These are phyloP conservation scores for Ceratocystis papillata DNA, from an alignment of 2,329 filamentous ascomycete species.

Conservation along the genomic window DNA sequence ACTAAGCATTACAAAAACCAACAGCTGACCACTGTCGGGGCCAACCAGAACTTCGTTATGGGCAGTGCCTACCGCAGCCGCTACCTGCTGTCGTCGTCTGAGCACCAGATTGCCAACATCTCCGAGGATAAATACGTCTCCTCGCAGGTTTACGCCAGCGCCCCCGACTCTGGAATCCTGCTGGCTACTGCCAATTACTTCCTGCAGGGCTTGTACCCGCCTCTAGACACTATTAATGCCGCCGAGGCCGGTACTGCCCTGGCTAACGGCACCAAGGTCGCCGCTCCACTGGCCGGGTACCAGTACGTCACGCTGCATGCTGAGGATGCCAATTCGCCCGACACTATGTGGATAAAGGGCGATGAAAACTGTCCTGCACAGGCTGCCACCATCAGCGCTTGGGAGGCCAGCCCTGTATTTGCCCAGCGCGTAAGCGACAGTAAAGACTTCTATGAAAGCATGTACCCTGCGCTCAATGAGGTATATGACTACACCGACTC, in stretches of 20 bases:
- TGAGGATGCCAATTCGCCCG: conserved; percentile 30
- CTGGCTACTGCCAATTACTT: conserved; percentile 32
- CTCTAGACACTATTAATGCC: conserved; percentile 28
- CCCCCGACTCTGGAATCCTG: conserved; percentile 31
- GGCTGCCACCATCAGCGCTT: conserved; percentile 28
- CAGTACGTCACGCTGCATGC: conserved; percentile 32
- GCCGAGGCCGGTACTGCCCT: conserved; percentile 29
- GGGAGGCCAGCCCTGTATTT: conserved; percentile 29
- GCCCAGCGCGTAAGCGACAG: conserved; percentile 28
- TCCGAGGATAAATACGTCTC: conserved; percentile 31
- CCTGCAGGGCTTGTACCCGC: conserved; percentile 32
- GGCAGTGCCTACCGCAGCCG: conserved; percentile 27
- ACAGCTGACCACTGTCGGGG: conserved; percentile 31
- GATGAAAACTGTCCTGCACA: conserved; percentile 32
- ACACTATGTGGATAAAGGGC: conserved; percentile 34
- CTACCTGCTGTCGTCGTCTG: conserved; percentile 27
- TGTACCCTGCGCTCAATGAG: conserved; percentile 29
- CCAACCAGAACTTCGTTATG: conserved; percentile 30
- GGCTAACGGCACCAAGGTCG: conserved; percentile 30
- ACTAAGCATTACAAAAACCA: conserved; percentile 32
- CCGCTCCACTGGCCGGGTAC: conserved; percentile 31
- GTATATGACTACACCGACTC: conserved; percentile 30
- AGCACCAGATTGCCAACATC: conserved; percentile 30
- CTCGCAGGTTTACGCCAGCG: conserved; percentile 31
- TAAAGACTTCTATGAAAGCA: conserved; percentile 29